These are phyloP conservation scores for Pythium graminicola DNA, from an alignment of 352 stramenopile genomes.

Conservation along the genomic window DNA sequence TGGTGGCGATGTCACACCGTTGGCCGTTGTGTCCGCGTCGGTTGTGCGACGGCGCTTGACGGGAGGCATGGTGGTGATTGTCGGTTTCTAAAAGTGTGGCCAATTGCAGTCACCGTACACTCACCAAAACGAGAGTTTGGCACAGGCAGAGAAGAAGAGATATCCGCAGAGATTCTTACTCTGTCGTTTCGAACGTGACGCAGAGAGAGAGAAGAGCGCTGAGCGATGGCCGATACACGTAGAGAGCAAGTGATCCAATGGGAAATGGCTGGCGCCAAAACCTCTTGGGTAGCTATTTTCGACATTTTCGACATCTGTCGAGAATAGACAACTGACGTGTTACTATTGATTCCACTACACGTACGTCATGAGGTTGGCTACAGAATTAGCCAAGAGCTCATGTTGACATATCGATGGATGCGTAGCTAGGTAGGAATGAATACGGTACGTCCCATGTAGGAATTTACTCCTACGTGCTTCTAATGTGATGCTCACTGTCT, in stretches of 20 bases:
- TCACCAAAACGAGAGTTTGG: no score
- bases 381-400: no score
- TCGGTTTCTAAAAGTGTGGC: conserved; percentile 1
- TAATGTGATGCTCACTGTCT: neutral
- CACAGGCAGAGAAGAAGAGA: no score
- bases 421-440: conserved; percentile 1
- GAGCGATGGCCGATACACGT: no score
- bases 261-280: conserved; percentile 24
- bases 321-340: no score
- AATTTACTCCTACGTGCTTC: no score
- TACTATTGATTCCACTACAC: no score
- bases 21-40: conserved; percentile 7
- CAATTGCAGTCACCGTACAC: no score
- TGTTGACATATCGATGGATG: no score
- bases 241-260: neutral
- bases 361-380: no score
- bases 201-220: neutral
- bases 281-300: conserved; percentile 7
- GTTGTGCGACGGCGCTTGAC: conserved; percentile 20
- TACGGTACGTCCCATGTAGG: neutral
- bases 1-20: neutral
- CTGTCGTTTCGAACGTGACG: no score
- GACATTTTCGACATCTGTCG: conserved; percentile 10
- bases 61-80: conserved; percentile 11
- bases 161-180: no score